Percentiles rank a stretch among this genome's conserved stretches.
These are phyloP conservation scores for Cyclotella baltica DNA, from an alignment of 108 stramenopile genomes.

Conservation along the genomic window DNA sequence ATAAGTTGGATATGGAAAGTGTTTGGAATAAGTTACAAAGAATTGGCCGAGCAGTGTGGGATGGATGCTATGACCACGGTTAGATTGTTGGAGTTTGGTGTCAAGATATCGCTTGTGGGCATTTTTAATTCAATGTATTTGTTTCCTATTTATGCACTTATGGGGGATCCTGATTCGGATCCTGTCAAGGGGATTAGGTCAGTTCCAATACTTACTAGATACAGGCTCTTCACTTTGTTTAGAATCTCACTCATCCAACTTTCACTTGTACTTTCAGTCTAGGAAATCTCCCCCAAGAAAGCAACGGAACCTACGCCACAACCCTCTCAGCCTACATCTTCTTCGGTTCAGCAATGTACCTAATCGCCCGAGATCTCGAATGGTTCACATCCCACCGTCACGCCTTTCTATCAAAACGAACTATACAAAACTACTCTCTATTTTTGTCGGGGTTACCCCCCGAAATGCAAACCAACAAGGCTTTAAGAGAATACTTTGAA, in stretches of 20 bases:
- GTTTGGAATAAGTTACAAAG: conserved; percentile 56
- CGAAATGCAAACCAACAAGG: conserved; percentile 42
- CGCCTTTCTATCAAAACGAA: conserved; percentile 32
- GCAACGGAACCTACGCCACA: conserved; percentile 52
- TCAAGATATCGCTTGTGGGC: conserved; percentile 57
- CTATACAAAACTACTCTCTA: conserved; percentile 57
- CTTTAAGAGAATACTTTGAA: conserved; percentile 56
- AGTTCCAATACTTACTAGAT: no score
- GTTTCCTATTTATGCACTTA: conserved; percentile 53
- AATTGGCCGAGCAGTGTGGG: conserved; percentile 57
- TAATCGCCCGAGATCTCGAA: conserved; percentile 61
- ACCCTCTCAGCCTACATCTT: conserved; percentile 67
- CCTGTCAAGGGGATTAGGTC: conserved; percentile 35
- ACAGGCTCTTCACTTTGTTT: no score
- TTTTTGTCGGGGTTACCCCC: conserved; percentile 57
- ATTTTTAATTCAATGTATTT: conserved; percentile 58
- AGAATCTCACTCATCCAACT: no score
- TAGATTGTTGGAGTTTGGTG: conserved; percentile 51
- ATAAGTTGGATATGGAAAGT: conserved; percentile 73
- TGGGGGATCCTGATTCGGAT: conserved; percentile 39
- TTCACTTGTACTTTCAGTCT: no score
- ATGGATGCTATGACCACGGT: conserved; percentile 67
- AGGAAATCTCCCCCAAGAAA: conserved; percentile 56
- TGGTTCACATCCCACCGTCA: conserved; percentile 71
- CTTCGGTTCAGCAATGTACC: conserved; percentile 75